Conservation (phyloP, 768 basidiomycete species). For the Dentipellis sp. region DNA sequence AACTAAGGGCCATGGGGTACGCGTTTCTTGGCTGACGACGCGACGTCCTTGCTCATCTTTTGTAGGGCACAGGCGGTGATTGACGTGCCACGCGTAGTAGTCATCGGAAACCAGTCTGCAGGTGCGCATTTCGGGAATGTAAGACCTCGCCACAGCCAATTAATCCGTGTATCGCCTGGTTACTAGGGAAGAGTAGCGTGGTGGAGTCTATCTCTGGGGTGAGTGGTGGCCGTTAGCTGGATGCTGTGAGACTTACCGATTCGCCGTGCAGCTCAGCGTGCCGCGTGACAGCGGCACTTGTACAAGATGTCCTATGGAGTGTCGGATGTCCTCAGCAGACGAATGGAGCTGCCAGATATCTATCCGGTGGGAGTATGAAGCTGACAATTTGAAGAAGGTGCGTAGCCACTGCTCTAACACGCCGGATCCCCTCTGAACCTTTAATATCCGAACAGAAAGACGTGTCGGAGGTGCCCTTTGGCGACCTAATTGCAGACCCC, state of each 20-base stretch:
- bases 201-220: neutral
- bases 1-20: neutral
- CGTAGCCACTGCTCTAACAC: neutral
- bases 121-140: neutral
- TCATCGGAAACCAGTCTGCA: constrained; percentile 30
- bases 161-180: no score
- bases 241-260: neutral
- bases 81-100: constrained; percentile 38
- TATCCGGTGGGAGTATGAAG: constrained; percentile 34
- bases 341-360: constrained; percentile 26
- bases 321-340: constrained; percentile 7
- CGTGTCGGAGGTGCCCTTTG: constrained; percentile 30
- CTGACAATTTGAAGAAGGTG: constrained; percentile 15
- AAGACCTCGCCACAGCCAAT: no score
- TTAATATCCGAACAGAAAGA: constrained; percentile 2
- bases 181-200: no score
- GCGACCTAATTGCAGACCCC: constrained; percentile 30
- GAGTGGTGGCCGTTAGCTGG: neutral
- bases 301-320: constrained; percentile 13
- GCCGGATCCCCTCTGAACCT: neutral
- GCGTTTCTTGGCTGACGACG: neutral
- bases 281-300: constrained; percentile 37
- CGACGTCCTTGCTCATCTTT: neutral
- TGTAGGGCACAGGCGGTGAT: constrained; percentile 33
- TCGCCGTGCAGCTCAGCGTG: constrained; percentile 28